phyloP scores from a whole-genome alignment of 2,329 filamentous ascomycete species.

The Ophiostoma fasciatum region DNA sequence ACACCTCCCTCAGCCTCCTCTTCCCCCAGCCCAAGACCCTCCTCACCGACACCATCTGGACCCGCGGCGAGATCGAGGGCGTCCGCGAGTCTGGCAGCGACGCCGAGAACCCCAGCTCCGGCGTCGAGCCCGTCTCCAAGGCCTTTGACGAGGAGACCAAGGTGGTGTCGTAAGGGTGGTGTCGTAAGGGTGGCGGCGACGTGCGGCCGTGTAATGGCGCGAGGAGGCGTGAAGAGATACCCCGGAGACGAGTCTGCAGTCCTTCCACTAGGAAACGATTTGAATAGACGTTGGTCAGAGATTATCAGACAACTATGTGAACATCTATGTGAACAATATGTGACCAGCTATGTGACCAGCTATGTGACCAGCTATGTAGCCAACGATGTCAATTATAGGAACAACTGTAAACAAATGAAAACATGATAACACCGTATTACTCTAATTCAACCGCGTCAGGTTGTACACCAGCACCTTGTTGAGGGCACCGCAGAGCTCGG shows the following conservation, averaged over 20 bases:
- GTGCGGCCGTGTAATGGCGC: too few relatives aligned
- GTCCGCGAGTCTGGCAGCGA: conserved; percentile 11
- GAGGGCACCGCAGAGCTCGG: conserved; percentile 8
- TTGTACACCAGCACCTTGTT: conserved; percentile 10
- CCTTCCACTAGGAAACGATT: too few relatives aligned
- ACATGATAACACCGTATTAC: too few relatives aligned
- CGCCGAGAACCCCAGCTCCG: conserved; percentile 7
- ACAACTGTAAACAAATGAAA: not conserved
- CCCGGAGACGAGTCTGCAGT: conserved; percentile 2
- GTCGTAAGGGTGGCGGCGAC: too few relatives aligned
- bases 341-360: too few relatives aligned
- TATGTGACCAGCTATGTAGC: too few relatives aligned
- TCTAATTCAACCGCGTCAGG: too few relatives aligned
- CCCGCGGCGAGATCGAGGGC: conserved; percentile 15
- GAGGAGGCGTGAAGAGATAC: conserved; percentile 1
- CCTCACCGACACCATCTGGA: conserved; percentile 26
- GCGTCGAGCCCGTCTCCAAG: conserved; percentile 1
- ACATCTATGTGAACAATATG: too few relatives aligned
- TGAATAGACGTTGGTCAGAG: too few relatives aligned
- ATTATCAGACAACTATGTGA: too few relatives aligned
- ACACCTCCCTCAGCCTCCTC: conserved; percentile 31
- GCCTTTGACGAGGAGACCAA: conserved; percentile 4
- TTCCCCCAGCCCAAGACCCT: conserved; percentile 36
- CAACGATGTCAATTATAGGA: too few relatives aligned
- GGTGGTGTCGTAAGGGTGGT: too few relatives aligned